phyloP scores from a whole-genome alignment of 345 rosid genomes.

The Ceriops decandra region DNA sequence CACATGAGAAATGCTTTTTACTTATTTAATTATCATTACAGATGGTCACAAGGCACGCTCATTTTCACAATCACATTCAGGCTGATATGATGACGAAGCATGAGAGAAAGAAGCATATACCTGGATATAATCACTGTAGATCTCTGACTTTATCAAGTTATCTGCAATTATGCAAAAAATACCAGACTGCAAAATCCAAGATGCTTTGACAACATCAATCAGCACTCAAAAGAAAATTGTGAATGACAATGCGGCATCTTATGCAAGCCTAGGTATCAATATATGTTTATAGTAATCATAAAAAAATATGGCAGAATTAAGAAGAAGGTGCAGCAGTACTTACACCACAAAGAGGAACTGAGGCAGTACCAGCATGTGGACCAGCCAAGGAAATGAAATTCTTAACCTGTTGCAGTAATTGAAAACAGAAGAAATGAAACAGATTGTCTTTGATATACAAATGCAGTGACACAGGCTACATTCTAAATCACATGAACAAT shows the following conservation, averaged over 20 bases:
- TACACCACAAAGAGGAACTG: constrained; percentile 85
- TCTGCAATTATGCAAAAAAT: constrained; percentile 57
- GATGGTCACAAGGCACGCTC: no score
- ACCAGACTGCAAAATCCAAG: constrained; percentile 52
- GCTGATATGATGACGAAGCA: not conserved
- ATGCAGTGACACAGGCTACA: no score
- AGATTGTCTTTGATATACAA: no score
- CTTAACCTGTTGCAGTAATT: constrained; percentile 49
- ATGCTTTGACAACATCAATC: no score
- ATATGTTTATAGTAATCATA: not conserved
- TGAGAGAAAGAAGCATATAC: constrained; percentile 33
- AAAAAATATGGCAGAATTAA: no score
- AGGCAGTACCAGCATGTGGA: constrained; percentile 97
- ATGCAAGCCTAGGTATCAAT: not conserved
- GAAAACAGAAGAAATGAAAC: not conserved
- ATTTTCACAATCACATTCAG: no score
- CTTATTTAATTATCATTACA: no score
- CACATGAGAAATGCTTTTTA: no score
- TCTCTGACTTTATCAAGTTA: constrained; percentile 51
- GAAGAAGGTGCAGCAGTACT: constrained; percentile 22
- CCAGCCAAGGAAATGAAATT: constrained; percentile 86
- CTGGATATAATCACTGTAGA: constrained; percentile 77
- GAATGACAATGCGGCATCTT: not conserved
- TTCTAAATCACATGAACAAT: no score
- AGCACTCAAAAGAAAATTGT: not conserved